These are phyloP conservation scores for Oidium heveae DNA, from an alignment of 2,329 filamentous ascomycete genomes.

Conservation along the genomic window DNA sequence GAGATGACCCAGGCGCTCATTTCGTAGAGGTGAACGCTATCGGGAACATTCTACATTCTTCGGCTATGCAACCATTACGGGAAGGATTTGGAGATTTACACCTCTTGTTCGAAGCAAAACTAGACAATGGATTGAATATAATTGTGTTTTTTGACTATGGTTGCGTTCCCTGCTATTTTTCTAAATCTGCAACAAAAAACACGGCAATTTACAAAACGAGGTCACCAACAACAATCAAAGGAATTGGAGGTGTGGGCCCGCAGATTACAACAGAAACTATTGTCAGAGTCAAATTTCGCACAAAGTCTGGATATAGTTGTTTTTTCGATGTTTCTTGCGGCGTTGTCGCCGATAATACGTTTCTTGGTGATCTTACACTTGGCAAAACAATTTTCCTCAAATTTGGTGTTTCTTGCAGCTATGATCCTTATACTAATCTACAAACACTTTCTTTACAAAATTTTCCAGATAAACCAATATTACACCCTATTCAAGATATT, in stretches of 20 bases:
- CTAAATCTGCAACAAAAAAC: neutral
- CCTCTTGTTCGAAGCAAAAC: neutral
- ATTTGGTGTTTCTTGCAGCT: neutral
- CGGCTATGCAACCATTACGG: neutral
- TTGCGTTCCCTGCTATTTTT: neutral
- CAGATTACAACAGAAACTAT: neutral
- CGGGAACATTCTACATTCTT: neutral
- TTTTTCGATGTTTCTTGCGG: neutral
- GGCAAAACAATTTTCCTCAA: neutral
- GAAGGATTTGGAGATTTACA: neutral
- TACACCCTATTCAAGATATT: neutral
- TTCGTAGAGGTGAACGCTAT: neutral
- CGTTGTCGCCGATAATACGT: neutral
- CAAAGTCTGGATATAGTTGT: neutral
- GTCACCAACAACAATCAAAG: neutral
- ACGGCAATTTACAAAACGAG: neutral
- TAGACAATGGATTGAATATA: neutral
- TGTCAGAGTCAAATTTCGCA: neutral
- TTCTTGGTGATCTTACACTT: neutral
- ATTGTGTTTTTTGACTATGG: neutral
- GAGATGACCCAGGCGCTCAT: neutral
- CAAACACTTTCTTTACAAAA: neutral
- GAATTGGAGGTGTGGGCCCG: neutral
- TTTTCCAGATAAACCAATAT: neutral
- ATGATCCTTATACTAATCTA: neutral